Evolutionary conservation across 164 flowering plant species (phyloP).

Genomic region (Stephania japonica): DNA sequence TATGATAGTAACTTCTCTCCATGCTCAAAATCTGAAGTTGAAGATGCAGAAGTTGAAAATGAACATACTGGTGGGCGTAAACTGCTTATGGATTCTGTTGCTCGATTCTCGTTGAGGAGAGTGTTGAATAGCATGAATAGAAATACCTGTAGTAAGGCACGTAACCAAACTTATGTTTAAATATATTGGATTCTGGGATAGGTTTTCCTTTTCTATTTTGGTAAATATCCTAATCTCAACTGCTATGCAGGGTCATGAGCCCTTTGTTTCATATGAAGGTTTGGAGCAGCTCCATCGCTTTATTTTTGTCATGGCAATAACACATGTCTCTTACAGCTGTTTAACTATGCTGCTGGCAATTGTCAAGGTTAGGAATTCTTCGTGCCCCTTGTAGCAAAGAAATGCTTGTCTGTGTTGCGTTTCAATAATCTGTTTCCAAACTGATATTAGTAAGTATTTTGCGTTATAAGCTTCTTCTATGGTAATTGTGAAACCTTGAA

Average conservation of each 20-base stretch:
- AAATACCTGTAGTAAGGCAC: conserved; percentile 71
- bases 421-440: background rate
- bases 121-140: conserved; percentile 36
- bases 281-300: conserved; percentile 98
- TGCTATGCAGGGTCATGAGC: conserved; percentile 72
- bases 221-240: background rate
- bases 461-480: background rate
- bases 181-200: background rate
- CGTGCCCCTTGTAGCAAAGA: background rate
- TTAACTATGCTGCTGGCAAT: conserved; percentile 93
- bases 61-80: conserved; percentile 37
- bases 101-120: conserved; percentile 51
- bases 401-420: background rate
- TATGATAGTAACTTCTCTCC: conserved; percentile 68
- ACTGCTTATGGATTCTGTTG: conserved; percentile 38
- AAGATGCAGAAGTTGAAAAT: conserved; percentile 40
- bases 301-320: conserved; percentile 96
- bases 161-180: conserved; percentile 13
- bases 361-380: conserved; percentile 62
- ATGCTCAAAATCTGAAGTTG: conserved; percentile 58
- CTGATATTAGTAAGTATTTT: background rate
- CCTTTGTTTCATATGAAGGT: conserved; percentile 95
- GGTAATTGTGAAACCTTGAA: background rate
- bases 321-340: conserved; percentile 94
- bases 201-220: background rate